A percentile compares a stretch with the other conserved stretches of the same genome.
phyloP scores from a whole-genome alignment of 176 grass and related monocot genomes.

The Zizania latifolia region DNA sequence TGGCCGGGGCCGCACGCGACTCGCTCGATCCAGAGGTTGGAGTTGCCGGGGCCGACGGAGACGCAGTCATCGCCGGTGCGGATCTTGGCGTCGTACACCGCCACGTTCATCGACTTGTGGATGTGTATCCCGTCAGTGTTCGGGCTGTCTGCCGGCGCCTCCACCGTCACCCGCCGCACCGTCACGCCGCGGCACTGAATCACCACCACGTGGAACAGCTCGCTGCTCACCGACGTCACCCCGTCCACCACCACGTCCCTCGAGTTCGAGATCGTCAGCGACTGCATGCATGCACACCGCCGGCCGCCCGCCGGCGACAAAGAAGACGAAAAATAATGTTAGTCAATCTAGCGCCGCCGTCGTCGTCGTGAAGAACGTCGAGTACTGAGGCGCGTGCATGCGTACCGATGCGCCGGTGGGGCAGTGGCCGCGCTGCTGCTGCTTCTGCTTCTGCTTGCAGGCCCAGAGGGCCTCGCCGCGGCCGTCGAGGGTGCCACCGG shows the following conservation, averaged over 20 bases:
- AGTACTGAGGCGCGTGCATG: not conserved
- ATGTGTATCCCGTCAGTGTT: slow-evolving; percentile 93
- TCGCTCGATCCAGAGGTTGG: slow-evolving; percentile 80
- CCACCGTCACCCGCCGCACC: slow-evolving; percentile 48
- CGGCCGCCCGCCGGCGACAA: not conserved
- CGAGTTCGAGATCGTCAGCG: slow-evolving; percentile 68
- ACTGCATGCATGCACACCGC: slow-evolving; percentile 31
- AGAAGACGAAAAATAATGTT: not conserved
- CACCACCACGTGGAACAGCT: slow-evolving; percentile 79
- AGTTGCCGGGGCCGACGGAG: slow-evolving; percentile 71
- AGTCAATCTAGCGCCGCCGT: not conserved
- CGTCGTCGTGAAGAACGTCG: not conserved
- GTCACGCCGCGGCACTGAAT: slow-evolving; percentile 44
- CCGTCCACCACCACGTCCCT: slow-evolving; percentile 58
- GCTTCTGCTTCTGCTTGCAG: slow-evolving; percentile 37
- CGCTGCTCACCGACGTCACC: slow-evolving; percentile 58
- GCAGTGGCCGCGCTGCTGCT: slow-evolving; percentile 14
- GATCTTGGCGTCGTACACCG: slow-evolving; percentile 48
- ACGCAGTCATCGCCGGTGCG: slow-evolving; percentile 92
- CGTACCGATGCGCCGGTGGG: slow-evolving; percentile 51
- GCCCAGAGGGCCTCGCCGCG: slow-evolving; percentile 60
- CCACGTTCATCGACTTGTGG: slow-evolving; percentile 62
- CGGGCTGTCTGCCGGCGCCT: slow-evolving; percentile 65
- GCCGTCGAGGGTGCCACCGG: slow-evolving; percentile 72
- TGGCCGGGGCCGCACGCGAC: slow-evolving; percentile 85